Evolutionary conservation across 148 eudicot species (phyloP).

Genomic region (Nepenthes mirabilis): DNA sequence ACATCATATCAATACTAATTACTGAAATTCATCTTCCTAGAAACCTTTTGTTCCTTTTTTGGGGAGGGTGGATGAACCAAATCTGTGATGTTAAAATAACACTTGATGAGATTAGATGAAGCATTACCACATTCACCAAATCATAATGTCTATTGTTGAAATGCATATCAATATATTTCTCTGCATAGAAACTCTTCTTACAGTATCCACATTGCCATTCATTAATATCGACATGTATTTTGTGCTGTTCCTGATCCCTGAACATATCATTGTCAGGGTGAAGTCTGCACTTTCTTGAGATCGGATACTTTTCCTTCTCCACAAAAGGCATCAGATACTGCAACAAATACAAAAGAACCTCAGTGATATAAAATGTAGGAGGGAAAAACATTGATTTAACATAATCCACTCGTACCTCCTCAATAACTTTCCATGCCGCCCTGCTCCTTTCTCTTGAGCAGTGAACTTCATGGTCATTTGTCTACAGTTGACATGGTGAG

Average conservation of each 20-base stretch:
- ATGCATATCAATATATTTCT: slow-evolving; percentile 75
- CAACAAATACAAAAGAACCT: slow-evolving; percentile 6
- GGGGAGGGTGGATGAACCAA: too few species aligned
- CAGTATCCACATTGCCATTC: slow-evolving; percentile 94
- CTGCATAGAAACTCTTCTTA: slow-evolving; percentile 70
- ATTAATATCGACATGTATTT: slow-evolving; percentile 60
- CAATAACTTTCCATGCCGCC: slow-evolving; percentile 1
- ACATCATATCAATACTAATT: too few species aligned
- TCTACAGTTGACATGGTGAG: not conserved
- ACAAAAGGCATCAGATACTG: slow-evolving; percentile 89
- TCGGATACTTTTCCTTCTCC: slow-evolving; percentile 59
- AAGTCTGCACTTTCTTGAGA: slow-evolving; percentile 54
- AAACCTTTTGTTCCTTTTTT: too few species aligned
- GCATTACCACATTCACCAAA: slow-evolving; percentile 63
- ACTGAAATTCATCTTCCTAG: too few species aligned
- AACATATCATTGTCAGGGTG: slow-evolving; percentile 80
- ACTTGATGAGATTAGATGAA: not conserved
- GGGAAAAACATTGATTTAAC: not conserved
- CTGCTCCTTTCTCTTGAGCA: slow-evolving; percentile 1
- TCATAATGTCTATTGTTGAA: slow-evolving; percentile 67
- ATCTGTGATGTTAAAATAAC: too few species aligned
- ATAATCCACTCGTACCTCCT: not conserved
- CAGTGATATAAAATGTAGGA: not conserved
- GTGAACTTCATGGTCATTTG: not conserved
- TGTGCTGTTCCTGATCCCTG: slow-evolving; percentile 81